These are phyloP conservation scores for Ustilago shanxiensis DNA, from an alignment of 1,284 basidiomycete genomes.

Conservation along the genomic window DNA sequence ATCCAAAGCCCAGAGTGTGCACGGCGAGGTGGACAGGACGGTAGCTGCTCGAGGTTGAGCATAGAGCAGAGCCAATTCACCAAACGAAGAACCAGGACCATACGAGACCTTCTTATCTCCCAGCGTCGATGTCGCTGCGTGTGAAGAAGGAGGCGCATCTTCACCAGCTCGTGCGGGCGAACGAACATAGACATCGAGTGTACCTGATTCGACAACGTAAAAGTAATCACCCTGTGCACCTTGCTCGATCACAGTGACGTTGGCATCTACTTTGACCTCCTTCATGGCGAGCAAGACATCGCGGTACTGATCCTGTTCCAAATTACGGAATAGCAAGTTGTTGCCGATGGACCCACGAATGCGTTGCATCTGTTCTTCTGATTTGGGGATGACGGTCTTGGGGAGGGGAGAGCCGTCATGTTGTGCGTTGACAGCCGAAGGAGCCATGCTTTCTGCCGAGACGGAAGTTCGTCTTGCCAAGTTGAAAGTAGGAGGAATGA, in stretches of 20 bases:
- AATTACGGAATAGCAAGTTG: constrained; percentile 94
- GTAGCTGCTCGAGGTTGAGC: constrained; percentile 95
- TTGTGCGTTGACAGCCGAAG: constrained; percentile 69
- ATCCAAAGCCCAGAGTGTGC: constrained; percentile 93
- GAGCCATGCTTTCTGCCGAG: constrained; percentile 94
- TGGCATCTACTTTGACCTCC: constrained; percentile 80
- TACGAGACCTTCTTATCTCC: constrained; percentile 76
- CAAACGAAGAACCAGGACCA: constrained; percentile 88
- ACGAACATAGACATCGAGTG: constrained; percentile 86
- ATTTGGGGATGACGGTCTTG: constrained; percentile 76
- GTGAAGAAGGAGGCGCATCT: constrained; percentile 47
- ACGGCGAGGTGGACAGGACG: constrained; percentile 83
- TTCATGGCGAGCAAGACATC: constrained; percentile 96
- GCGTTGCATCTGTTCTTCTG: constrained; percentile 84
- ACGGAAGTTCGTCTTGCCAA: constrained; percentile 92
- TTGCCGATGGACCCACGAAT: constrained; percentile 88
- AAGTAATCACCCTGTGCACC: constrained; percentile 97
- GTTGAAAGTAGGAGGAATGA: constrained; percentile 76
- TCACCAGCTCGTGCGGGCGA: constrained; percentile 39
- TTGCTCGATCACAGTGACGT: constrained; percentile 91
- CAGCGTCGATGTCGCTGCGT: constrained; percentile 38
- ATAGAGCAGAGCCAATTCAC: constrained; percentile 98
- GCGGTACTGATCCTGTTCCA: constrained; percentile 94
- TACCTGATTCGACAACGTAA: constrained; percentile 93
- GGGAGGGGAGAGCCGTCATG: constrained; percentile 29